phyloP scores from a whole-genome alignment of 768 basidiomycete genomes.

The Phylloporus arenicola region DNA sequence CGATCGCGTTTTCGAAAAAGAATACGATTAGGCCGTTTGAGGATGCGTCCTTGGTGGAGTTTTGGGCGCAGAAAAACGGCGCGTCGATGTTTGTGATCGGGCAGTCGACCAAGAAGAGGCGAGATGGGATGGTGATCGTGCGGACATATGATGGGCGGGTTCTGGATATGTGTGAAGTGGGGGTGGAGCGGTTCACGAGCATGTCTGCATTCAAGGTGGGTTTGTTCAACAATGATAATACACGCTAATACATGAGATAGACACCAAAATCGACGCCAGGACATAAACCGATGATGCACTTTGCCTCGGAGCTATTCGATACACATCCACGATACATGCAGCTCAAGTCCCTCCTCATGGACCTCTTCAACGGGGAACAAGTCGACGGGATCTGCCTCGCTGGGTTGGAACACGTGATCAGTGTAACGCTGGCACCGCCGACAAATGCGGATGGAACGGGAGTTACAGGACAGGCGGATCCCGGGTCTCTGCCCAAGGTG shows the following conservation, averaged over 20 bases:
- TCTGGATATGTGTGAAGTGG: conserved; percentile 93
- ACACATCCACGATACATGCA: conserved; percentile 89
- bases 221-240: not conserved
- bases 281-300: conserved; percentile 89
- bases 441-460: conserved; percentile 27
- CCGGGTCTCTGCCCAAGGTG: conserved; percentile 62
- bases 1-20: conserved; percentile 91
- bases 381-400: conserved; percentile 79
- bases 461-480: conserved; percentile 31
- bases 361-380: conserved; percentile 85
- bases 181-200: conserved; percentile 72
- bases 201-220: conserved; percentile 84
- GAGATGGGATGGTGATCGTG: conserved; percentile 78
- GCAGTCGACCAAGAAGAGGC: conserved; percentile 91
- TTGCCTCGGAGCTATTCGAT: conserved; percentile 92
- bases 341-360: conserved; percentile 85
- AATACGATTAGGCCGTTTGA: conserved; percentile 91
- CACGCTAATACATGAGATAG: conserved; percentile 36
- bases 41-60: conserved; percentile 71
- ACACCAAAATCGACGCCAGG: conserved; percentile 85
- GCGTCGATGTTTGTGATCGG: conserved; percentile 87
- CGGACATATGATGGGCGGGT: conserved; percentile 82
- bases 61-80: conserved; percentile 93
- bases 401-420: conserved; percentile 85
- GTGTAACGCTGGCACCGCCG: conserved; percentile 67